phyloP scores from a whole-genome alignment of 1,284 basidiomycete genomes.

The Amylostereum chailletii region DNA sequence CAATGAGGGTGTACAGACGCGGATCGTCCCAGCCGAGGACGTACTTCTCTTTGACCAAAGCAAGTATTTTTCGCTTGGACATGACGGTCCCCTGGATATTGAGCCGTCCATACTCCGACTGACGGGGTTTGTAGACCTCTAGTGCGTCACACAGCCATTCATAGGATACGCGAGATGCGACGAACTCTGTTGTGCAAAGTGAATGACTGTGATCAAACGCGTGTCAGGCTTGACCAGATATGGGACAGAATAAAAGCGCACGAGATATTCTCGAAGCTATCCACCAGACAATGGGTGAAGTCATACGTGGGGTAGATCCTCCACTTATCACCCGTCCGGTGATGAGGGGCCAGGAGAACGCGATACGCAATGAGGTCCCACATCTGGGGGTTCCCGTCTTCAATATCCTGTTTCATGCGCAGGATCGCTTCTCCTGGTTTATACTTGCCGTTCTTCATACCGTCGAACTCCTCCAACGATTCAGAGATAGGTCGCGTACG shows the following conservation, averaged over 20 bases:
- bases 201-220: conserved; percentile 65
- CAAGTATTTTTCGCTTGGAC: conserved; percentile 94
- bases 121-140: conserved; percentile 95
- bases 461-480: conserved; percentile 83
- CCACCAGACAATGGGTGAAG: conserved; percentile 97
- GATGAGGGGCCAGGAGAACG: conserved; percentile 86
- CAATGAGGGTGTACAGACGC: conserved; percentile 95
- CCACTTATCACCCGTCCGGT: conserved; percentile 92
- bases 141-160: conserved; percentile 99
- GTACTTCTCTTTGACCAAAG: conserved; percentile 78
- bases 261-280: conserved; percentile 99
- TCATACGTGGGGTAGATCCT: conserved; percentile 97
- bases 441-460: conserved; percentile 90
- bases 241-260: conserved; percentile 29
- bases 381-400: conserved; percentile 96
- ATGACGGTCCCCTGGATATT: conserved; percentile 94
- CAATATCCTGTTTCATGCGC: conserved; percentile 96
- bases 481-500: conserved; percentile 79
- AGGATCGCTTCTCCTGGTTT: conserved; percentile 86
- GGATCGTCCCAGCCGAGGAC: conserved; percentile 98
- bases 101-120: conserved; percentile 95
- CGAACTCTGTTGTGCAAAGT: conserved; percentile 94
- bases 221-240: neutral
- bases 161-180: conserved; percentile 94
- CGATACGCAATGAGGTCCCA: conserved; percentile 99